Evolutionary conservation across 345 rosid genomes (phyloP).

Genomic region (Aethionema arabicum): DNA sequence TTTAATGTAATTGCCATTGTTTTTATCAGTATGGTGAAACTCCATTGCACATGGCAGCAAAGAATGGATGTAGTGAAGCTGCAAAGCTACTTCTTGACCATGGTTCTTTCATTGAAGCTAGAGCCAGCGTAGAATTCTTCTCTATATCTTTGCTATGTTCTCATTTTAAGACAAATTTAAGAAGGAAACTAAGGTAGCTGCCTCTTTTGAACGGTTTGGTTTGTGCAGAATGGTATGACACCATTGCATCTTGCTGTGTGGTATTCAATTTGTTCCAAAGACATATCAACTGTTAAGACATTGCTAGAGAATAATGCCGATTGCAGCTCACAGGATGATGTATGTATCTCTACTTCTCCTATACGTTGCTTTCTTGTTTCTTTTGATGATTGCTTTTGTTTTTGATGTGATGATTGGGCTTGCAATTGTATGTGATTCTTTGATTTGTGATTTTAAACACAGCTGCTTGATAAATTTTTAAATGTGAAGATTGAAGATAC

Average conservation of each 20-base stretch:
- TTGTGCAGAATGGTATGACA: constrained; percentile 94
- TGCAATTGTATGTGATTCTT: too few species aligned
- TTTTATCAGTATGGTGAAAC: constrained; percentile 88
- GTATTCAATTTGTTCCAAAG: constrained; percentile 79
- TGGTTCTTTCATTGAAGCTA: constrained; percentile 89
- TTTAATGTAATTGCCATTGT: neutral
- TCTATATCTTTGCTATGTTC: constrained; percentile 13
- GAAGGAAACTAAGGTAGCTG: constrained; percentile 1
- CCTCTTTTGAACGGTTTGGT: constrained; percentile 4
- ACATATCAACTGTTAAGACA: constrained; percentile 74
- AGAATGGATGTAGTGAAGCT: constrained; percentile 91
- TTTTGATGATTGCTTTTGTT: too few species aligned
- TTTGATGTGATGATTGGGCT: too few species aligned
- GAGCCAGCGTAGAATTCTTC: constrained; percentile 54
- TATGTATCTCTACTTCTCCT: constrained; percentile 22
- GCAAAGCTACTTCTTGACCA: constrained; percentile 70
- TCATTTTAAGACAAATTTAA: neutral
- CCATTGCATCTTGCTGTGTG: constrained; percentile 98
- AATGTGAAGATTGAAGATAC: too few species aligned
- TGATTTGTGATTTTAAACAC: too few species aligned
- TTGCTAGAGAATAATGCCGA: constrained; percentile 83
- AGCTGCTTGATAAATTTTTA: neutral
- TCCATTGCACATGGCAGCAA: constrained; percentile 99
- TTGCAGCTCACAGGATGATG: constrained; percentile 88
- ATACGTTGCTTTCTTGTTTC: too few species aligned